Base-by-base conservation (phyloP, 768 basidiomycete species). In the Amanita rubescens region DNA sequence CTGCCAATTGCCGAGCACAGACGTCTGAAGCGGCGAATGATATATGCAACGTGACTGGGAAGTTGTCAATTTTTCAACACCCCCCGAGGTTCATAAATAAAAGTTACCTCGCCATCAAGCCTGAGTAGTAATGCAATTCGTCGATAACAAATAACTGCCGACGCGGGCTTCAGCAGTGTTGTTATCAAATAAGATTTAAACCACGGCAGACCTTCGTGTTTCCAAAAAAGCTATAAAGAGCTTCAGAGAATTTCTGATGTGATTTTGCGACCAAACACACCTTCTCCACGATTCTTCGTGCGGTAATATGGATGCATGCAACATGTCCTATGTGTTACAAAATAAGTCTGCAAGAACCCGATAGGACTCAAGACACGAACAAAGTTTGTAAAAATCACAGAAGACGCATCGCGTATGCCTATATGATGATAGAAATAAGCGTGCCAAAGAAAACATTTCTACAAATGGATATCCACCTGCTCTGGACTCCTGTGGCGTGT, bases 381-480 rank as follows among this genome's bases (percentile, higher is more conserved):
- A 60, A 93, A 92, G 63, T 95, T 95, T 4, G 92, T 93, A 61
- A 94, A 87, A 48, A 95, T 86, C 20, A 92, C 79, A 0, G 87
- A 89, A 0, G 84, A 83, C 1, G 70, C 79, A 49, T 84, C 81
- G 42, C 93, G 79, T 53, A 94, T 84, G 15, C 66, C 86, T 87
- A 34, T n/a, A n/a, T n/a, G n/a, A n/a, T 46, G 43, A 22, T 38
- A 33, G 46, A 22, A 25, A 32, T n/a, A 32, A 20, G 35, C 43
- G 43, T 30, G 7, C 32, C 25, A 38, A 57, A 10, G 22, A 7
- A 41, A 14, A n/a, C n/a, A n/a, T 32, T 30, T 11, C 20, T 32
- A 14, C n/a, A 37, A 47, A 12, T 19, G 17, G 5, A 33, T 44
- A 59, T 68, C 45, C 54, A 87, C 89, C 75, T 57, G 74, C 67